Evolutionary conservation across 257 asterid genomes (phyloP).

Genomic region (Capsicum chinense): DNA sequence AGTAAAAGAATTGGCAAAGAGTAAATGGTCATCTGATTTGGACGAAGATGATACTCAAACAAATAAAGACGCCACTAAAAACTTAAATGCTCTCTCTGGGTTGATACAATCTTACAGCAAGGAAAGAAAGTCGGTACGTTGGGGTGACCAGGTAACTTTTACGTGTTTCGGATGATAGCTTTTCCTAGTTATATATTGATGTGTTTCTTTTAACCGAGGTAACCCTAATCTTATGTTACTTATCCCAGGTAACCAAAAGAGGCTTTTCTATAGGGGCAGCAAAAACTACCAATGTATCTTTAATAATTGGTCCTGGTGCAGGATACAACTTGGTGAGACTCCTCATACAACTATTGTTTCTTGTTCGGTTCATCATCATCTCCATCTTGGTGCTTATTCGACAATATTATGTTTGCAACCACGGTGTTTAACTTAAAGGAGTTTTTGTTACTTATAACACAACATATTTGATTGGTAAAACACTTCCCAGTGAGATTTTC

Average conservation of each 20-base stretch:
- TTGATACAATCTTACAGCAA: slow-evolving; percentile 61
- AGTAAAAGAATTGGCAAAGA: slow-evolving; percentile 81
- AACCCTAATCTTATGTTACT: background rate
- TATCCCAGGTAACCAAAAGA: slow-evolving; percentile 61
- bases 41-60: slow-evolving; percentile 66
- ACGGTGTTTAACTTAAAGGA: background rate
- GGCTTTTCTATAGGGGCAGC: slow-evolving; percentile 87
- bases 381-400: background rate
- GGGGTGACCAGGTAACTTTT: slow-evolving; percentile 92
- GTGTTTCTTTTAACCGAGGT: background rate
- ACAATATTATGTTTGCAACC: background rate
- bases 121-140: slow-evolving; percentile 94
- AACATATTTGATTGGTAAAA: background rate
- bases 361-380: background rate
- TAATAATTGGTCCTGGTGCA: slow-evolving; percentile 90
- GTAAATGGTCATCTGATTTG: slow-evolving; percentile 92
- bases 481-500: background rate
- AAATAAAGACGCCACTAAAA: slow-evolving; percentile 46
- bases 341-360: slow-evolving; percentile 17
- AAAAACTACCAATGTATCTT: slow-evolving; percentile 47
- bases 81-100: slow-evolving; percentile 54
- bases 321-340: slow-evolving; percentile 89
- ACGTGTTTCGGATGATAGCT: background rate
- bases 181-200: slow-evolving; percentile 12
- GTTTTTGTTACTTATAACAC: background rate